These are phyloP conservation scores for Mycena amicta DNA, from an alignment of 768 basidiomycete species.

Conservation along the genomic window DNA sequence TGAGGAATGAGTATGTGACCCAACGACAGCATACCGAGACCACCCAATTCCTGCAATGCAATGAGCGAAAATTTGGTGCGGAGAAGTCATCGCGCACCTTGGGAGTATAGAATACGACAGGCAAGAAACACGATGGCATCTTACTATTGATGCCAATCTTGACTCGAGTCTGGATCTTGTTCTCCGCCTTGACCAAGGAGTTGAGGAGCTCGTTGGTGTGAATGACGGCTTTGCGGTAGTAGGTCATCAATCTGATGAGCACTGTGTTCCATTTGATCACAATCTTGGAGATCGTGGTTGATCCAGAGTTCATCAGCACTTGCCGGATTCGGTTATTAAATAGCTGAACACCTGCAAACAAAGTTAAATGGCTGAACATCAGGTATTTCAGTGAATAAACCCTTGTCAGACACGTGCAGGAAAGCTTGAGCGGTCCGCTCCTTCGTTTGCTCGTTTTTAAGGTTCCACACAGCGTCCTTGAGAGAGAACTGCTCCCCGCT, in stretches of 20 bases:
- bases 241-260: slow-evolving; percentile 94
- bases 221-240: slow-evolving; percentile 96
- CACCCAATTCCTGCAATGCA: slow-evolving; percentile 77
- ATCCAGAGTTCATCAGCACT: slow-evolving; percentile 97
- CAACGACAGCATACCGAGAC: slow-evolving; percentile 99
- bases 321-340: slow-evolving; percentile 98
- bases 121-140: slow-evolving; percentile 99
- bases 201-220: slow-evolving; percentile 97
- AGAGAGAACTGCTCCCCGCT: slow-evolving; percentile 96
- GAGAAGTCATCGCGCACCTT: slow-evolving; percentile 51
- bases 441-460: slow-evolving; percentile 96
- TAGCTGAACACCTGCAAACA: slow-evolving; percentile 76
- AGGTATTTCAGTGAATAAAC: slow-evolving; percentile 33
- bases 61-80: slow-evolving; percentile 3
- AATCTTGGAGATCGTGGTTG: slow-evolving; percentile 98
- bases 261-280: slow-evolving; percentile 98
- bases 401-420: slow-evolving; percentile 95
- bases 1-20: slow-evolving; percentile 98
- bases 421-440: slow-evolving; percentile 98
- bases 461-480: slow-evolving; percentile 95
- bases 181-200: slow-evolving; percentile 96
- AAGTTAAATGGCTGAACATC: not conserved
- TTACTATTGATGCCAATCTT: slow-evolving; percentile 98
- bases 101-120: slow-evolving; percentile 93
- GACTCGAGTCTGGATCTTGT: slow-evolving; percentile 99